Evolutionary conservation across 768 basidiomycete species (phyloP), one percentile per base, ranked within the genome.

Genomic region (Hericium rajendrae): DNA sequence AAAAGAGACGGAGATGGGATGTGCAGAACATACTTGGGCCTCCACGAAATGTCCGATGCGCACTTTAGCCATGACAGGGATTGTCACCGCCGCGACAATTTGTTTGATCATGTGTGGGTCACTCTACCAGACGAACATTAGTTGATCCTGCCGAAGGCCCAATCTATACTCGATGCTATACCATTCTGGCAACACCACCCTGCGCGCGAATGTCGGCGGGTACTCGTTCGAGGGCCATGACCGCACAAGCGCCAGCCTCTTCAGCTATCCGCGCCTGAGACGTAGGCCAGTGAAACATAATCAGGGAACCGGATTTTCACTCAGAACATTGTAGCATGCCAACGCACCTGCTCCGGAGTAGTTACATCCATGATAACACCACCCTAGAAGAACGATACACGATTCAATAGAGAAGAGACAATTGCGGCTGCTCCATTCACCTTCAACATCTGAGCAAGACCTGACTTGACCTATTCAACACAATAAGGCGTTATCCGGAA

Each of bases 21-120:
- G 4, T 5, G 43, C 6, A 6, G 43, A 16, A 46, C 41, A 62
- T 60, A 86, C 90, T 79, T 91, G 94, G 5, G 94, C 94, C 74
- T 99, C 97, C 57, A 95, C 94, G 65, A 95, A 89, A 72, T 99
- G 97, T 0, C 97, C 97, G 70, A 99, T 97, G 61, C 97, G 85
- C 60, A 88, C 91, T 71, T 94, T 91, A 38, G 89, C 90, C 89
- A 97, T 97, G 70, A 97, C 94, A 9, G 94, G 94, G 65, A 97
- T 94, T 22, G 94, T 94, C 51, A 97, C 95, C 20, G 95, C 87
- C 59, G 84, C 88, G 61, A 91, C 87, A 70, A 98, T 98, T 68
- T 90, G 79, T 70, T 97, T 97, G 78, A 99, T 97, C 88, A 98
- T 91, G 52, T 82, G 76, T 6, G 95, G 95, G 74, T 95, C 93